A percentile compares a stretch with the other conserved stretches of the same genome.
phyloP scores from a whole-genome alignment of 805 yeast species.

The Saturnispora ahearnii region DNA sequence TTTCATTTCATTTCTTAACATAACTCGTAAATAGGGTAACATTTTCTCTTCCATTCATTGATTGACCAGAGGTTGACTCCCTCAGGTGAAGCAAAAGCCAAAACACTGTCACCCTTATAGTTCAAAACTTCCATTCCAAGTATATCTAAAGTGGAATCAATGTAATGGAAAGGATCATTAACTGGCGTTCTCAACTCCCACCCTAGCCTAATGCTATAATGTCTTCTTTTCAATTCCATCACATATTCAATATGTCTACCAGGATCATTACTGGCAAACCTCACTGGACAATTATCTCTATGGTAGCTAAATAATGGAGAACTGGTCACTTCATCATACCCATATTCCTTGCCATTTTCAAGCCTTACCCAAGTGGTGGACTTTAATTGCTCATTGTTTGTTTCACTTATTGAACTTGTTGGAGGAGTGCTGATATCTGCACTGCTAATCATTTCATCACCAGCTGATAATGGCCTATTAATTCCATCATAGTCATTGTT shows the following conservation, averaged over 20 bases:
- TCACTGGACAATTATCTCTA: conserved; percentile 3
- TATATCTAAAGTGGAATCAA: conserved; percentile 34
- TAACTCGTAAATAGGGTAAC: conserved; percentile 47
- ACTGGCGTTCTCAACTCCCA: conserved; percentile 6
- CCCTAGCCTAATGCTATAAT: not conserved
- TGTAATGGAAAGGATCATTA: conserved; percentile 17
- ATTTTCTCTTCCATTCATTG: conserved; percentile 53
- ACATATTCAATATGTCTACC: not conserved
- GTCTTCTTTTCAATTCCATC: not conserved
- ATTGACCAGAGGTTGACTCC: conserved; percentile 67
- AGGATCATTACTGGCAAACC: not conserved
- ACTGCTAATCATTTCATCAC: not conserved
- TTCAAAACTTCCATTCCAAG: conserved; percentile 55
- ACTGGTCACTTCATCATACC: not conserved
- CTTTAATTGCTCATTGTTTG: not conserved
- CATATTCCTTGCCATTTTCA: conserved; percentile 6
- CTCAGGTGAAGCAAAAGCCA: conserved; percentile 54
- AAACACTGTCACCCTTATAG: conserved; percentile 34
- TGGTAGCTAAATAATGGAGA: conserved; percentile 1
- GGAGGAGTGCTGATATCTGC: not conserved
- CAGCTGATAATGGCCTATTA: not conserved
- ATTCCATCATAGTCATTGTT: not conserved
- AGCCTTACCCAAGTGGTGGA: conserved; percentile 1
- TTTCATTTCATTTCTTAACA: conserved; percentile 21
- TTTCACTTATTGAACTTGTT: not conserved